Evolutionary conservation across 352 stramenopile species (phyloP), one percentile per base, ranked within the genome.

Genomic region (Blastocystis sp.): DNA sequence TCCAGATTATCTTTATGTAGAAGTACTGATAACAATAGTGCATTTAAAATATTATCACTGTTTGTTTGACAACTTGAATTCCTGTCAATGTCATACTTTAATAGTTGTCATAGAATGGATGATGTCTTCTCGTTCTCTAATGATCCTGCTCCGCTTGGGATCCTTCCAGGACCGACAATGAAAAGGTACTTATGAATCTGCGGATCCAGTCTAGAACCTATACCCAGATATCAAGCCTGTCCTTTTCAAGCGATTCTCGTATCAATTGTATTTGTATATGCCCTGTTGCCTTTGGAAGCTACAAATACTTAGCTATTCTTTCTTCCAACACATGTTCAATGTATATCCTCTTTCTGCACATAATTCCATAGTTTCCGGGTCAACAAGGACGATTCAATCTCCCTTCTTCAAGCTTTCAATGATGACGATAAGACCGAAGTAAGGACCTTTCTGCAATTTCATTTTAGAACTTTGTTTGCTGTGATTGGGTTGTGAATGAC

Each of bases 401-500:
- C 63, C 35, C 51, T 65, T 16, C 71, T 83, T 65, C 71, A 83
- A 37, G 46, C 63, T 27, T 83, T 49, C 51, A 67, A 67, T 24
- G 71, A 83, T 42, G 71, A 83, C 29, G 51, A 65, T 59, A 56
- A 39, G 21, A 61, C 11, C 24, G 71, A 83, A 46, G 71, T 66
- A 46, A 52, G 0, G 7, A 19, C 12, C n/a, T 0, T 7, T 83
- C 49, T 19, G 7, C 6, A 19, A 0, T 66, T 49, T 24, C 24
- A 0, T 27, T 63, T 16, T 46, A 83, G 71, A 52, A 19, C 51
- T 83, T 83, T 46, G 27, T 39, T 24, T 27, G 27, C 12, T 83
- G 71, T 63, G 71, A 83, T 4, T 83, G 71, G 71, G 46, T 83
- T 11, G 51, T 83, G n/a, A 66, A 65, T 35, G 58, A 83, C 37